Conservation (phyloP, 495 filamentous ascomycete species). For the Tuber brumale region DNA sequence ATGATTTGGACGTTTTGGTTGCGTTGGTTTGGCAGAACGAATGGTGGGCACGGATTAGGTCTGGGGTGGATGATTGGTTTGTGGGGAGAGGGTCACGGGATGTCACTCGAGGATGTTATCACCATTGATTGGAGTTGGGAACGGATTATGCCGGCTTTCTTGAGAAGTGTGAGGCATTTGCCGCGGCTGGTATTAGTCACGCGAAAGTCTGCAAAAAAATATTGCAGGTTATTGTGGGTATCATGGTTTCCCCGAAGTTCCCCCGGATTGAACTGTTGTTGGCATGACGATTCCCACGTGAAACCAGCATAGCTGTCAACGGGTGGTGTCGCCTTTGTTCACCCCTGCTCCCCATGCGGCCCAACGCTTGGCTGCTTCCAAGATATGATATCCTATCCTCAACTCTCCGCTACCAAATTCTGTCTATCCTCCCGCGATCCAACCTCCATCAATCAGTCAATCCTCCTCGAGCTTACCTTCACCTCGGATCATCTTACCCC, state of each 20-base stretch:
- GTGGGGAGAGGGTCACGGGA: background rate
- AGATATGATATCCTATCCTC: background rate
- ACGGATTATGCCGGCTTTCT: background rate
- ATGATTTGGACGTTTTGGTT: constrained; percentile 1
- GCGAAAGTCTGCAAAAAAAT: background rate
- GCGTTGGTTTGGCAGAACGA: background rate
- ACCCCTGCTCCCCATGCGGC: background rate
- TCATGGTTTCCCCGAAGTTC: background rate
- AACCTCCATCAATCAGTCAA: background rate
- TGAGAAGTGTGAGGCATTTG: background rate
- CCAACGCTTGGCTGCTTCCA: background rate
- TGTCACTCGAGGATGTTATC: background rate
- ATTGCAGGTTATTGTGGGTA: background rate
- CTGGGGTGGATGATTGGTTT: background rate
- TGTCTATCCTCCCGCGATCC: background rate
- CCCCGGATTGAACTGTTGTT: background rate
- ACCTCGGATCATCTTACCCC: background rate
- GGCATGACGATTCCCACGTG: background rate
- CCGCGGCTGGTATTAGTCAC: background rate
- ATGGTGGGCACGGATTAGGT: background rate
- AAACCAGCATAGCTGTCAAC: background rate
- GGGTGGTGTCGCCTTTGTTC: background rate
- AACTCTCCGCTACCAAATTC: background rate
- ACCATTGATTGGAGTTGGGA: background rate
- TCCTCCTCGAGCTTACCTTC: background rate